These are phyloP conservation scores for Phialemonium atrogriseum DNA, from an alignment of 2,329 filamentous ascomycete species.

Conservation along the genomic window DNA sequence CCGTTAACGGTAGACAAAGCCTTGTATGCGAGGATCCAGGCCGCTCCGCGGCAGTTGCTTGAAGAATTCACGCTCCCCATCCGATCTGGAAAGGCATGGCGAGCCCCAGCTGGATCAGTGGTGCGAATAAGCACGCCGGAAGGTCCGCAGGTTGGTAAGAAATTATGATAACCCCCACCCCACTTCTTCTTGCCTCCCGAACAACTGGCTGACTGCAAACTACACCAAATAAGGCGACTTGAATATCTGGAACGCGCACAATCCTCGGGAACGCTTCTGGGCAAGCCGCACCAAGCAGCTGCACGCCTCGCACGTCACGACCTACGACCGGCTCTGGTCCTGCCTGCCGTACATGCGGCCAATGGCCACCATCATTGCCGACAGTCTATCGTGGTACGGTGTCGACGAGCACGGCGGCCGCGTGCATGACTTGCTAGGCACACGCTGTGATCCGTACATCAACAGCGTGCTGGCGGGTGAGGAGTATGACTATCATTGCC, in stretches of 20 bases:
- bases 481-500: slow-evolving; percentile 74
- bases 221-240: slow-evolving; percentile 50
- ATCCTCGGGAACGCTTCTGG: slow-evolving; percentile 78
- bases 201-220: no score
- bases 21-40: no score
- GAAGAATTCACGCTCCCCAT: slow-evolving; percentile 66
- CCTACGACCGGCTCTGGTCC: slow-evolving; percentile 69
- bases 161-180: slow-evolving; percentile 9
- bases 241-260: slow-evolving; percentile 71
- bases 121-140: slow-evolving; percentile 67
- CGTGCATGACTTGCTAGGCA: slow-evolving; percentile 74
- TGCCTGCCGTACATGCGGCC: slow-evolving; percentile 70
- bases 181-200: no score
- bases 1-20: no score
- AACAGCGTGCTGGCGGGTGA: slow-evolving; percentile 63
- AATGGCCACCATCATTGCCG: slow-evolving; percentile 60
- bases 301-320: slow-evolving; percentile 65
- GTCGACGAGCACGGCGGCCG: slow-evolving; percentile 54
- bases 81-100: slow-evolving; percentile 66
- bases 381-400: slow-evolving; percentile 57
- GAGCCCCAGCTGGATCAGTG: slow-evolving; percentile 58
- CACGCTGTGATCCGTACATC: slow-evolving; percentile 78
- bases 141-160: slow-evolving; percentile 62
- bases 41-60: no score
- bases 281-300: slow-evolving; percentile 70